Base-by-base conservation (phyloP, 345 rosid species). In the Cardamine resedifolia region DNA sequence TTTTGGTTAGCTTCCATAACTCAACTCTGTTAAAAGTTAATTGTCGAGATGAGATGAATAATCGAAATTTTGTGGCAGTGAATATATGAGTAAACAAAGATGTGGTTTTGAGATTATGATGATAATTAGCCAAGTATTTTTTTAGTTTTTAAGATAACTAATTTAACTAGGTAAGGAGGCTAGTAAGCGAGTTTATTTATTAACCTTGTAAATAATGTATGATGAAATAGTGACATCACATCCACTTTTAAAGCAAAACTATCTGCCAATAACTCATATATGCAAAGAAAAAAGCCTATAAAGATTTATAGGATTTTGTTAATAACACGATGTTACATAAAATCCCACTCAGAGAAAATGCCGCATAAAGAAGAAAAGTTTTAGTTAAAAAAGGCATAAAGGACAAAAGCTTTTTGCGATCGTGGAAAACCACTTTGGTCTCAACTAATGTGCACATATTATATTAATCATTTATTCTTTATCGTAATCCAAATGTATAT, bases 361-460 rank as follows among this genome's bases (percentile, higher is more conserved):
- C 7, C 8, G 60, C 44, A 62, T 15, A 51, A 71, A 72, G 47
- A 41, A 12, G 19, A 51, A 60, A 71, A 60, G 51, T 45, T 15
- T 2, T 24, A 21, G 41, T 15, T 26, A 50, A 51, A 31, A 66
- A 73, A 34, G 43, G 23, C 11, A 55, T 0, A 66, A 27, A 28
- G 62, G 68, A 38, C 62, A 58, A 66, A 26, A 39, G 47, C 47
- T 30, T 50, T 58, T n/a, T 59, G 41, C 57, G 19, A 75, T 67
- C 57, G 73, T 75, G 78, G 78, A 38, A 68, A 68, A 58, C 73
- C 69, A 75, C 73, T 51, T 51, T 68, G 57, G 60, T 67, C 44
- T 28, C 36, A 38, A 50, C 55, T 49, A 66, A 48, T 48, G 20
- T 47, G 65, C 21, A 44, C 45, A 11, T 3, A 21, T 43, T 57